A percentile compares a stretch with the other conserved stretches of the same genome.
Conservation (phyloP, 768 basidiomycete species). For the Coprinopsis sp. region DNA sequence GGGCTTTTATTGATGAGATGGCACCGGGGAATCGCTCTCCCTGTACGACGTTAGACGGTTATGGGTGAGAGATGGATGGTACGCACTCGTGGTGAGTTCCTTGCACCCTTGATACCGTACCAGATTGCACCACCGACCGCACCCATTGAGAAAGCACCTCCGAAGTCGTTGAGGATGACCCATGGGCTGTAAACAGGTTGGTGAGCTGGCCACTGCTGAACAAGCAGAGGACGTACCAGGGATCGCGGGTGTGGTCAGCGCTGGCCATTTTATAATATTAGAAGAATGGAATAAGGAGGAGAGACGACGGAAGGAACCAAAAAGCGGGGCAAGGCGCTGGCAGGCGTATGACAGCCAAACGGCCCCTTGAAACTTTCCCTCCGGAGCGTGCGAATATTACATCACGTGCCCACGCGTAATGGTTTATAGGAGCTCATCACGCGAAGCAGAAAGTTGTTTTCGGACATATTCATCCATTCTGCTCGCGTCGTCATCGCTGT, state of each 20-base stretch:
- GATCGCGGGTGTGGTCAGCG: constrained; percentile 92
- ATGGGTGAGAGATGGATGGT: constrained; percentile 1
- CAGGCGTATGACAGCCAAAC: not conserved
- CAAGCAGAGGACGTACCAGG: constrained; percentile 52
- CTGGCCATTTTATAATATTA: constrained; percentile 56
- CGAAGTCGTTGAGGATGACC: constrained; percentile 98
- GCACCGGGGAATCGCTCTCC: constrained; percentile 95
- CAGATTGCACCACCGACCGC: constrained; percentile 97
- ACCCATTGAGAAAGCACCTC: constrained; percentile 97
- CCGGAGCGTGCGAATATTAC: constrained; percentile 26
- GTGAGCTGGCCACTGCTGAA: not conserved
- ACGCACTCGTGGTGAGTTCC: constrained; percentile 90
- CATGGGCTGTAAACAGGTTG: constrained; percentile 63
- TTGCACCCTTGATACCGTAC: constrained; percentile 97
- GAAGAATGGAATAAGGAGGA: not conserved
- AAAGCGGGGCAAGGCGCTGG: not conserved
- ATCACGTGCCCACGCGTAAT: constrained; percentile 18
- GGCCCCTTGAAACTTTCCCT: constrained; percentile 1
- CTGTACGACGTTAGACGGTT: constrained; percentile 33
- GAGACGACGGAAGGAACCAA: constrained; percentile 10
- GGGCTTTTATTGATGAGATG: constrained; percentile 93
- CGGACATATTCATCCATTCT: constrained; percentile 17
- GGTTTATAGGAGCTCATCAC: constrained; percentile 12
- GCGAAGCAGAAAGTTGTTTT: constrained; percentile 11
- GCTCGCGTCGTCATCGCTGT: constrained; percentile 14